These are phyloP conservation scores for Ceratobasidium sp. DNA, from an alignment of 1,284 basidiomycete species.

Conservation along the genomic window DNA sequence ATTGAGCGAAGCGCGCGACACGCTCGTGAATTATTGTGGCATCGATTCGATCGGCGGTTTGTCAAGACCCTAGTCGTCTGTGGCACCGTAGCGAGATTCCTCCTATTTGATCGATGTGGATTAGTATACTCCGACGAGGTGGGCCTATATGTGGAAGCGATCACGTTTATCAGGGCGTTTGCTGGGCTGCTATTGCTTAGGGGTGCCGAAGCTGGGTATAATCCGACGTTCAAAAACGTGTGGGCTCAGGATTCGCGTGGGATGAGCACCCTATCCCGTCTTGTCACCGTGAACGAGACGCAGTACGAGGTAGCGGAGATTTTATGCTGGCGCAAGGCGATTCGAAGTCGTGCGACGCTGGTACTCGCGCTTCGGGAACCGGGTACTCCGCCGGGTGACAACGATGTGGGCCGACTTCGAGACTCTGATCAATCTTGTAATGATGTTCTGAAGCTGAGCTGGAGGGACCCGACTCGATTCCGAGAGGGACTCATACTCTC, in stretches of 20 bases:
- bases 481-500: neutral
- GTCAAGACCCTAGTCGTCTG: neutral
- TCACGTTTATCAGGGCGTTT: neutral
- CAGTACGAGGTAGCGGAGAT: too few species aligned
- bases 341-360: too few species aligned
- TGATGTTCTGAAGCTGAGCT: too few species aligned
- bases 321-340: too few species aligned
- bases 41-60: constrained; percentile 18
- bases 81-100: neutral
- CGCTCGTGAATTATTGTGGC: constrained; percentile 1
- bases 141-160: neutral
- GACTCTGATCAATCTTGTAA: too few species aligned
- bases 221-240: neutral
- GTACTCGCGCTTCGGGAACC: too few species aligned
- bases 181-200: neutral
- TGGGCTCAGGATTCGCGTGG: neutral
- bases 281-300: too few species aligned
- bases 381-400: too few species aligned
- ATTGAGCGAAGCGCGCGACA: constrained; percentile 10
- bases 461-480: neutral
- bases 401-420: too few species aligned
- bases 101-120: constrained; percentile 24
- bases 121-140: constrained; percentile 5
- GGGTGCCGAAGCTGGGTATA: neutral
- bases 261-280: too few species aligned